Base-by-base conservation (phyloP, 2,329 filamentous ascomycete species). In the Samsoniella hepiali region DNA sequence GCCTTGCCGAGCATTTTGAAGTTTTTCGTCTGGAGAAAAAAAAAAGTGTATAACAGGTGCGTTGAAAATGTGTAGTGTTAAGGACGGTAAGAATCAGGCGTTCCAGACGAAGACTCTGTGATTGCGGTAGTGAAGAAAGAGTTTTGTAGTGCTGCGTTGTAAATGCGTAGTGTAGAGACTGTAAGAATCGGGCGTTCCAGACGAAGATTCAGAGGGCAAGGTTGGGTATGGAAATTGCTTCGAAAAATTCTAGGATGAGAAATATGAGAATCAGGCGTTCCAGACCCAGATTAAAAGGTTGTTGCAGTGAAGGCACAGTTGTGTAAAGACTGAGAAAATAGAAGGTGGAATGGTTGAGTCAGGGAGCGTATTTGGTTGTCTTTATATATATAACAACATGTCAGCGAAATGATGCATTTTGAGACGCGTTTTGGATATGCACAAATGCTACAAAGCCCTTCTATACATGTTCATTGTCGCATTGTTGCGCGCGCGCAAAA, bases 1-100 rank as follows among this genome's bases (percentile, higher is more conserved):
- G 80, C 73, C 70, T 82, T 82, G 60, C 78, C 72, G 70, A 78
- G 76, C 83, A 85, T 84, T 70, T 75, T 84, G 78, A 80, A 78
- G 74, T 77, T 77, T 81, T 67, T 70, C 62, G 59, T 69, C 38
- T 27, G 31, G 50, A 36, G n/a, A 22, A 22, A n/a, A 27, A 22
- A 51, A 68, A 63, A 58, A 70, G 50, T 64, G 44, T 38, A 47
- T 59, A 34, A 44, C 36, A 53, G 45, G 59, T 64, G 63, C 15
- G 9, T 40, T 40, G 38, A 40, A 64, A 56, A 62, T 66, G 63
- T 22, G 60, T 47, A 68, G 34, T 45, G 34, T 32, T 22, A 54
- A 29, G 53, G 22, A 51, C 42, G 66, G 67, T 57, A 64, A 65
- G 71, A 70, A 72, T 68, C 69, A 67, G 71, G 74, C 76, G 77